These are phyloP conservation scores for Nectriaceae sp. DNA, from an alignment of 2,329 filamentous ascomycete genomes.

Conservation along the genomic window DNA sequence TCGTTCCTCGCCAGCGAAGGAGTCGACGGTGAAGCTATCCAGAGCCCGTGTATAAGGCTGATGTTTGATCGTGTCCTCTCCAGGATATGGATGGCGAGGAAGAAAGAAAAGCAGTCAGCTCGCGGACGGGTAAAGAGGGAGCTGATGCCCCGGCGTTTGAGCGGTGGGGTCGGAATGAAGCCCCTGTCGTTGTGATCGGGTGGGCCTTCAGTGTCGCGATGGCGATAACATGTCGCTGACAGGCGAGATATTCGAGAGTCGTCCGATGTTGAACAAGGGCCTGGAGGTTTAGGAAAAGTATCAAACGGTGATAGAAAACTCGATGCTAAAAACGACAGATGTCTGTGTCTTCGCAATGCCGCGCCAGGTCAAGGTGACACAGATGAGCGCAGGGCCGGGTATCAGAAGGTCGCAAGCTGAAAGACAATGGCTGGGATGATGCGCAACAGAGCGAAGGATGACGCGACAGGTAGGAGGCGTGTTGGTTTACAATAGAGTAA, in stretches of 20 bases:
- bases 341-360: not conserved
- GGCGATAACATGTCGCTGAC: not conserved
- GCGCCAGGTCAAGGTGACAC: not conserved
- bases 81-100: conserved; percentile 4
- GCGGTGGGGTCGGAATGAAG: conserved; percentile 8
- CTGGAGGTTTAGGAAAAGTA: not conserved
- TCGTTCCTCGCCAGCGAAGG: conserved; percentile 54
- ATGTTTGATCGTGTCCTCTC: conserved; percentile 1
- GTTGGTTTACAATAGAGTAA: conserved; percentile 22
- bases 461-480: conserved; percentile 11
- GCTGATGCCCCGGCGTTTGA: conserved; percentile 9
- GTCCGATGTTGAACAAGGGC: not conserved
- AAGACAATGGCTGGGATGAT: not conserved
- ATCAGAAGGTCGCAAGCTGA: not conserved
- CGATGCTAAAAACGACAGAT: too few relatives aligned
- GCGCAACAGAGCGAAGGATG: conserved; percentile 2
- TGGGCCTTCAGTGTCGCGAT: conserved; percentile 10
- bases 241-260: not conserved
- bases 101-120: conserved; percentile 12
- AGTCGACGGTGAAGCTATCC: conserved; percentile 40
- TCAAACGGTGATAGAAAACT: not conserved
- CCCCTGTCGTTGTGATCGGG: conserved; percentile 11
- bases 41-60: conserved; percentile 15
- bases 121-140: not conserved
- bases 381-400: not conserved